Base-by-base conservation (phyloP, 2,329 filamentous ascomycete genomes). In the Capronia coronata region DNA sequence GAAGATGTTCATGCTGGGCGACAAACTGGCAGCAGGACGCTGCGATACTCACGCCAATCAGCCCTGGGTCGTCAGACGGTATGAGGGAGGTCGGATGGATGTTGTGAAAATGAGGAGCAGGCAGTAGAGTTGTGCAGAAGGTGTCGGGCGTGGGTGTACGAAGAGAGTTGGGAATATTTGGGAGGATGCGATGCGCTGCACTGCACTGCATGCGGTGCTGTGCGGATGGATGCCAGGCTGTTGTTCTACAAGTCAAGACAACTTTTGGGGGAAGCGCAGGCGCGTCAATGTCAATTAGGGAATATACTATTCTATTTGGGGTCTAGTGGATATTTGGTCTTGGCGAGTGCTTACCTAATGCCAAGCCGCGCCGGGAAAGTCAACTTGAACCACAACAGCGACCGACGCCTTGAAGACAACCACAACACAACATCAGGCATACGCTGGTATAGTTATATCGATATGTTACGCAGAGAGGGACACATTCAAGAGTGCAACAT, bases 1-100 rank as follows among this genome's bases (percentile, higher is more conserved):
- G 72, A 86, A 86, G 66, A 84, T 71, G 71, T 86, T 86, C 82
- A 86, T 84, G 60, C 56, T 76, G 67, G 60, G 46, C 46, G 43
- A 22, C 14, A n/a, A n/a, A 29, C 23, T 19, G 25, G 52, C 52
- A 58, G 50, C 53, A 29, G 42, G 22, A 25, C 32, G 46, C 57
- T 50, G 55, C 57, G 19, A 35, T n/a, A n/a, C 13, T 23, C 22
- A 19, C n/a, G 39, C 23, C 16, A 19, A 21, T 19, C 32, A 13
- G 8, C 19, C 16, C 19, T 38, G 13, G 5, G 25, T 5, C 6
- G 6, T 3, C 29, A 32, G 7, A 7, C 13, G 1, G 38, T 21
- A 14, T 4, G 38, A n/a, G 7, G 38, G 22, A 1, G 21, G 38
- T 9, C 35, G 18, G 4, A 14, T 3, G 14, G 35, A 21, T 8